Percentiles rank a stretch among this genome's conserved stretches.
phyloP scores from a whole-genome alignment of 139 green algal genomes.

The Diplosphaera chodatii region DNA sequence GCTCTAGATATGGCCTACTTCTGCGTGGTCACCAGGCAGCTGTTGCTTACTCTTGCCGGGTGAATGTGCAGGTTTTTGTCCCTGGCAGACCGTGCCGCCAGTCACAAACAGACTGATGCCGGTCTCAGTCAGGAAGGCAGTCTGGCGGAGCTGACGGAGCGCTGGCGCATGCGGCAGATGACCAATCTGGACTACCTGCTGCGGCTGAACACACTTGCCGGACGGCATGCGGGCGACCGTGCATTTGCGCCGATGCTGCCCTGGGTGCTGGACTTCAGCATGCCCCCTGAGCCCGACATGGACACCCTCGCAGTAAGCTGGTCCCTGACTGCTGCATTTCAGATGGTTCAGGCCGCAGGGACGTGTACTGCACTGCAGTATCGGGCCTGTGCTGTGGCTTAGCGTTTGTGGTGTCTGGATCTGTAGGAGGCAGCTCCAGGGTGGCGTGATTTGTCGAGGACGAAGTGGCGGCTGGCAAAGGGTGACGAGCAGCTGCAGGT shows the following conservation, averaged over 20 bases:
- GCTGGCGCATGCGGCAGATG: constrained; percentile 58
- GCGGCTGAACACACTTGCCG: constrained; percentile 65
- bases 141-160: constrained; percentile 42
- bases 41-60: too few relatives aligned
- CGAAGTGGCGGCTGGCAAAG: constrained; percentile 51
- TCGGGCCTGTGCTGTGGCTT: too few relatives aligned
- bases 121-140: neutral
- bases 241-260: constrained; percentile 43
- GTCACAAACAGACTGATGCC: too few relatives aligned
- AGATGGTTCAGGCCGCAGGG: too few relatives aligned
- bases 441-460: constrained; percentile 46
- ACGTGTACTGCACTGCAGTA: too few relatives aligned
- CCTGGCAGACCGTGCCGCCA: neutral
- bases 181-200: constrained; percentile 67
- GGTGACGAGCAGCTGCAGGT: constrained; percentile 59
- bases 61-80: too few relatives aligned
- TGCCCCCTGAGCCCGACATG: constrained; percentile 10
- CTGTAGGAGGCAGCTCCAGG: constrained; percentile 5
- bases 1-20: too few relatives aligned
- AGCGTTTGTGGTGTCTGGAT: too few relatives aligned
- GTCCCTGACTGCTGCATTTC: too few relatives aligned
- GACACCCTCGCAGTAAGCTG: neutral
- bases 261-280: constrained; percentile 47
- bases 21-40: too few relatives aligned
- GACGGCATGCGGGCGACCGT: constrained; percentile 40